Conservation (phyloP, 129 eudicot species). For the Cynara cardunculus region DNA sequence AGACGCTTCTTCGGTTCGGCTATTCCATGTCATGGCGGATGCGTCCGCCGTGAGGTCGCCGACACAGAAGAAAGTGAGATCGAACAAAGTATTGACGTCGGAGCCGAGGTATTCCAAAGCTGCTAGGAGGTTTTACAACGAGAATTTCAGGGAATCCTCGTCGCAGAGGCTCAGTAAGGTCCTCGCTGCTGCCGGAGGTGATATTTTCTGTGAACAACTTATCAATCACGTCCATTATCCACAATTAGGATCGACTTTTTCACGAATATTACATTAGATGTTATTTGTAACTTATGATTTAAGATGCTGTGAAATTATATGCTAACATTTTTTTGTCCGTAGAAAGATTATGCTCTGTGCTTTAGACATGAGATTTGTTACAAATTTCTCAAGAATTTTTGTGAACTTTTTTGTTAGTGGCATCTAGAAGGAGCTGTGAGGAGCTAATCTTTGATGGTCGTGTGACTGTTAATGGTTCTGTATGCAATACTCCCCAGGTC, state of each 20-base stretch:
- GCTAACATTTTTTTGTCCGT: neutral
- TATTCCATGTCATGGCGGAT: conserved; percentile 40
- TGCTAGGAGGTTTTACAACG: conserved; percentile 83
- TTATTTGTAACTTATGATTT: neutral
- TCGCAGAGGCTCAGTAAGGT: conserved; percentile 89
- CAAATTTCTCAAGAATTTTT: neutral
- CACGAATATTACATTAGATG: neutral
- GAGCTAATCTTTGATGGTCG: conserved; percentile 79
- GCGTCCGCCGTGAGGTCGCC: conserved; percentile 20
- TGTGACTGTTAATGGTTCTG: conserved; percentile 89
- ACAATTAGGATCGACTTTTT: neutral
- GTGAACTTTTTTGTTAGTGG: conserved; percentile 52
- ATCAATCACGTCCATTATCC: neutral
- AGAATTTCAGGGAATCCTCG: conserved; percentile 52
- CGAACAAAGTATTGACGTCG: conserved; percentile 26
- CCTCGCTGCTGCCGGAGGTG: conserved; percentile 98
- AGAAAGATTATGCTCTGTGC: neutral
- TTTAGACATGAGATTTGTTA: neutral
- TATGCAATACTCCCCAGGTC: conserved; percentile 96
- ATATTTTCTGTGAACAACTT: neutral
- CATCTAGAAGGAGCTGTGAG: conserved; percentile 93
- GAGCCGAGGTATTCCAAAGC: conserved; percentile 80
- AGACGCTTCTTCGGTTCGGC: conserved; percentile 40
- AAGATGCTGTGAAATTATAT: neutral
- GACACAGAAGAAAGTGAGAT: conserved; percentile 34